These are phyloP conservation scores for Fraxinus baroniana DNA, from an alignment of 305 asterid species.

Conservation along the genomic window DNA sequence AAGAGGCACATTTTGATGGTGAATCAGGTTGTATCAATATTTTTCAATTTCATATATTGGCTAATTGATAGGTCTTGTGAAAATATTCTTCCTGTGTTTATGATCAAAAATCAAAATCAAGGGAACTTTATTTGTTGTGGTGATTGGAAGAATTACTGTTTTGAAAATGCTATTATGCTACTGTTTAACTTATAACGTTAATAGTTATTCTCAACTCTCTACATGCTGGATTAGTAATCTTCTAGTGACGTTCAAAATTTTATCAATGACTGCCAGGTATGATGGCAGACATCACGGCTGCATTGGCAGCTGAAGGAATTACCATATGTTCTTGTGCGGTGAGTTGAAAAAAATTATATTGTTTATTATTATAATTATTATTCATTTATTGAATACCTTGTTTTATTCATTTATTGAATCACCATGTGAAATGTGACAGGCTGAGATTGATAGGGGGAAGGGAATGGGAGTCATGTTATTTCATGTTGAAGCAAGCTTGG, in stretches of 20 bases:
- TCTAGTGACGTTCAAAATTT: conserved; percentile 4
- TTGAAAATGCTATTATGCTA: not conserved
- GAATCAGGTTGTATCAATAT: not conserved
- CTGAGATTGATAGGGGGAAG: conserved; percentile 66
- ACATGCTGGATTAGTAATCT: not conserved
- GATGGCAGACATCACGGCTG: conserved; percentile 84
- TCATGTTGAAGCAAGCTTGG: conserved; percentile 74
- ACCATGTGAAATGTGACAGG: conserved; percentile 42
- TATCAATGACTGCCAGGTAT: conserved; percentile 50
- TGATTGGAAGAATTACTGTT: not conserved
- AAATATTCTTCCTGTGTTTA: not conserved
- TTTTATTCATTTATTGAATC: not conserved
- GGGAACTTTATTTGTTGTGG: not conserved
- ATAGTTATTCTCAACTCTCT: not conserved
- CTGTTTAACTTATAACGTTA: not conserved
- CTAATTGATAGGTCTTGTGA: not conserved
- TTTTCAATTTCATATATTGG: not conserved
- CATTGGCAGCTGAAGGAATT: conserved; percentile 71
- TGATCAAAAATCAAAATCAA: not conserved
- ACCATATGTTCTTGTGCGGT: conserved; percentile 85
- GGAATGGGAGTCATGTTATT: conserved; percentile 85
- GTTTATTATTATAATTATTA: not conserved
- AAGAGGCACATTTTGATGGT: not conserved
- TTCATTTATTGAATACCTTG: not conserved
- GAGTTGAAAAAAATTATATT: conserved; percentile 32